Base-by-base conservation (phyloP, 306 rosid species). In the Vachellia pachyceras region DNA sequence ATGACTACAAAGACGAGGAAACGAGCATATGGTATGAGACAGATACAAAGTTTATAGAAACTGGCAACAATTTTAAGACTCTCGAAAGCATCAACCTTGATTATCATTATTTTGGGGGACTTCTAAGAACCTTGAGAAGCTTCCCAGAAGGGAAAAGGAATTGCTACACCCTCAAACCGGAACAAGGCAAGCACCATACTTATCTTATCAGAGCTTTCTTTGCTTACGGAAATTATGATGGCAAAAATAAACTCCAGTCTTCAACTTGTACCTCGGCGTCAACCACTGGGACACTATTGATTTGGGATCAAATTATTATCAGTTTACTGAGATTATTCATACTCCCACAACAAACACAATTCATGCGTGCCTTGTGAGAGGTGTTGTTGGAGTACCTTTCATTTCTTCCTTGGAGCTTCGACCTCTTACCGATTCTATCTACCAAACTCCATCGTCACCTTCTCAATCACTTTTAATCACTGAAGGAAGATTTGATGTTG, bases 361-460 rank as follows among this genome's bases (percentile, higher is more conserved):
- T 13, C 55, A 73, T 4, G 64, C 88, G 0, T 90, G 91, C 61
- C 80, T 90, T 7, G 82, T 76, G 4, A 90, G 84, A 47, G 47
- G 79, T 15, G 75, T 22, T 8, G 1, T 3, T 0, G 67, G 39
- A 61, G 6, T 61, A 11, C 67, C 67, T 25, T 61, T 25, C 78
- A 79, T 88, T 20, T 86, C 90, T 0, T 5, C 81, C 1, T 20
- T 86, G 29, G 91, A 88, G 40, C 41, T 90, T 1, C 86, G 91
- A 37, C 84, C 20, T 49, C 5, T 84, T 10, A 42, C 3, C 22
- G 80, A 77, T 64, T 63, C 45, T 4, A 41, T 83, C 17, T 80
- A 81, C 64, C 25, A 0, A 46, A 64, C 71, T 0, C 1, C 22
- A 0, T 17, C 1, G 33, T 29, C 33, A 8, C 49, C 37, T 10